Base-by-base conservation (phyloP, 768 basidiomycete species). In the Boletus patriciae region DNA sequence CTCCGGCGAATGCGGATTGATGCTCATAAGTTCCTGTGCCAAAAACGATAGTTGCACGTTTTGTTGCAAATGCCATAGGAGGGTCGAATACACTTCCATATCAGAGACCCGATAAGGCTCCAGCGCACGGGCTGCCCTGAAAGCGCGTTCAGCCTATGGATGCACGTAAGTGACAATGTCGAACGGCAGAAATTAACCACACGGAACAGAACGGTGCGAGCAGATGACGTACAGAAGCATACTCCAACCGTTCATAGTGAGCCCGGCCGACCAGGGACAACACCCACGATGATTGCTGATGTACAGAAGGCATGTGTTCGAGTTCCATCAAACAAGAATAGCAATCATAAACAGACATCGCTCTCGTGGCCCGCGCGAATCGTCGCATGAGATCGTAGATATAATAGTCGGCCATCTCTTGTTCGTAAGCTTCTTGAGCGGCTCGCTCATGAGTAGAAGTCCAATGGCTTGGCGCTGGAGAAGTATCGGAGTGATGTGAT, bases 81-180 rank as follows among this genome's bases (percentile, higher is more conserved):
- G 81, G 27, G 97, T 97, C 45, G 95, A 97, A 74, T 93, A 97
- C 41, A 94, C 84, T 74, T 98, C 95, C 92, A 97, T 94, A 71
- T 94, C 91, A 78, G 84, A 83, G 55, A 95, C 71, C 23, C 92
- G 85, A 77, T 92, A 90, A n/a, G 95, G 95, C 61, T 98, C 90
- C 58, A 91, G 76, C n/a, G 77, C 77, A 42, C 94, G 83, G 49
- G 92, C 84, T 18, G 85, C 82, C 62, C 83, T 83, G 78, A 95
- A 98, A 21, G 91, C 91, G 66, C 92, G 85, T 68, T 94, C 90
- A 38, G 96, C 92, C 95, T 97, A 65, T 37, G 58, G 59, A 68
- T 65, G 50, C 38, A 64, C 56, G 61, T 59, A 60, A 65, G 49
- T 51, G n/a, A 6, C 21, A 46, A 34, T 46, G 27, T 46, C 36